A percentile compares a stretch with the other conserved stretches of the same genome.
These are phyloP conservation scores for Vitis vinifera DNA, from an alignment of 164 flowering plant genomes.

Conservation along the genomic window ASM3070453v1 NC_081805.1:20439501-20440000, in stretches of 20 bases:
- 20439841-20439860: slow-evolving; percentile 40
- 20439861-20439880: slow-evolving; percentile 86
- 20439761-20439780: slow-evolving; percentile 74
- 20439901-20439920: slow-evolving; percentile 68
- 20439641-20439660: neutral
- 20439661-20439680: neutral
- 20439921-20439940: neutral
- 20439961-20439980: neutral
- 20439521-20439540: slow-evolving; percentile 54
- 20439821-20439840: too few relatives aligned
- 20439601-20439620: slow-evolving; percentile 7
- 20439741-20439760: slow-evolving; percentile 79
- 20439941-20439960: too few relatives aligned
- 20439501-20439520: slow-evolving; percentile 58
- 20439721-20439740: slow-evolving; percentile 88
- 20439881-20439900: slow-evolving; percentile 90
- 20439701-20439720: slow-evolving; percentile 70
- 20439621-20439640: neutral
- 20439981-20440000: neutral
- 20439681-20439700: slow-evolving; percentile 54
- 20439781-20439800: neutral
- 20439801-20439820: neutral
- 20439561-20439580: slow-evolving; percentile 58
- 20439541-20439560: slow-evolving; percentile 76
- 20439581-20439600: slow-evolving; percentile 63